Percentiles rank a stretch among this genome's conserved stretches.
These are phyloP conservation scores for Arxiozyma telluris DNA, from an alignment of 1,139 yeast species.

Conservation along the genomic window DNA sequence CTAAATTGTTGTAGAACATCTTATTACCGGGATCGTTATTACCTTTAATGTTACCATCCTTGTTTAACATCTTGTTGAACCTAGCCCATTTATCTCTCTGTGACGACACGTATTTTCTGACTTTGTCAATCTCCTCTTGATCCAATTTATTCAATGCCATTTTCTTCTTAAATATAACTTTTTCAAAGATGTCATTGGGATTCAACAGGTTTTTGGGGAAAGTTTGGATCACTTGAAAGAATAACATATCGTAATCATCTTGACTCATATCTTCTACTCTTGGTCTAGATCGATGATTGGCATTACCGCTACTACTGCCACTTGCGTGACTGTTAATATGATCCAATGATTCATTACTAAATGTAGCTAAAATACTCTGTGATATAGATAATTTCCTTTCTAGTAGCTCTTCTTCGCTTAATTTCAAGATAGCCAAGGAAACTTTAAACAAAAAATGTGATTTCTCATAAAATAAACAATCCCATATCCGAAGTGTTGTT, in stretches of 20 bases:
- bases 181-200: slow-evolving; percentile 60
- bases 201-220: slow-evolving; percentile 66
- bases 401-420: slow-evolving; percentile 39
- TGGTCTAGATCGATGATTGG: neutral
- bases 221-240: slow-evolving; percentile 79
- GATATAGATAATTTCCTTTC: slow-evolving; percentile 1
- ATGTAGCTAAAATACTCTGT: slow-evolving; percentile 5
- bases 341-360: slow-evolving; percentile 9
- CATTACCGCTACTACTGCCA: neutral
- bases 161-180: slow-evolving; percentile 60
- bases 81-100: slow-evolving; percentile 42
- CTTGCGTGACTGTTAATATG: slow-evolving; percentile 1
- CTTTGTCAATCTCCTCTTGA: slow-evolving; percentile 70
- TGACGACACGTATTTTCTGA: slow-evolving; percentile 65
- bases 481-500: slow-evolving; percentile 84
- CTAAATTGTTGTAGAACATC: neutral
- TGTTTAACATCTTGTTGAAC: slow-evolving; percentile 15
- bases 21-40: slow-evolving; percentile 2
- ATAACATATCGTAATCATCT: slow-evolving; percentile 61
- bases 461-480: slow-evolving; percentile 85
- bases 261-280: slow-evolving; percentile 6
- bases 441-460: slow-evolving; percentile 77
- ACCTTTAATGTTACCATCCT: neutral
- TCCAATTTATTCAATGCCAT: slow-evolving; percentile 69
- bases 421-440: slow-evolving; percentile 70